phyloP scores from a whole-genome alignment of 2,329 filamentous ascomycete genomes.

The Curvularia verruculosa region DNA sequence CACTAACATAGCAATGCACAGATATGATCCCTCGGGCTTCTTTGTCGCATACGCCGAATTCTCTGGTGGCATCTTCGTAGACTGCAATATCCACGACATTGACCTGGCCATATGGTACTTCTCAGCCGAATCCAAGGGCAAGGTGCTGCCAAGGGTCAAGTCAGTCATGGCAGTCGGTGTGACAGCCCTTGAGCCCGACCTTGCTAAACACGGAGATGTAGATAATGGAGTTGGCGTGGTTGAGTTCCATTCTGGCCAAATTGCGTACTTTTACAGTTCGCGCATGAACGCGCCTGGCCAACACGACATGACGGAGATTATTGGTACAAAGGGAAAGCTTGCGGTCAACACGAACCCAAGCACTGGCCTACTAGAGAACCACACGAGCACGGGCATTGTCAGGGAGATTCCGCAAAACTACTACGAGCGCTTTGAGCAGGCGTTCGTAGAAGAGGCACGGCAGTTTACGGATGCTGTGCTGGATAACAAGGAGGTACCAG shows the following conservation, averaged over 20 bases:
- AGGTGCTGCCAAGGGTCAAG: conserved; percentile 51
- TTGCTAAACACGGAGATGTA: conserved; percentile 63
- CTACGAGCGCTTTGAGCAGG: conserved; percentile 66
- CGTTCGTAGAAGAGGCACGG: conserved; percentile 68
- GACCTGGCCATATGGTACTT: conserved; percentile 70
- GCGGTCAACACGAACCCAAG: conserved; percentile 65
- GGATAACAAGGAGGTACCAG: conserved; percentile 61
- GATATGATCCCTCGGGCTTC: conserved; percentile 66
- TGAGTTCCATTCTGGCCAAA: conserved; percentile 68
- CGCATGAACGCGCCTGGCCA: conserved; percentile 73
- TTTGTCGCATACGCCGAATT: conserved; percentile 71
- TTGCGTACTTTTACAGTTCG: conserved; percentile 68
- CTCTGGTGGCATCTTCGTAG: conserved; percentile 72
- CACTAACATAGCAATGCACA: neutral
- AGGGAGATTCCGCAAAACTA: conserved; percentile 67
- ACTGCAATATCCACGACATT: conserved; percentile 74
- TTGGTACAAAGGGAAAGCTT: conserved; percentile 69
- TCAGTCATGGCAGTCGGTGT: conserved; percentile 63
- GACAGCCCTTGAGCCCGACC: conserved; percentile 64
- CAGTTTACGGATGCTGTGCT: conserved; percentile 67
- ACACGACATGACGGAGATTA: conserved; percentile 70
- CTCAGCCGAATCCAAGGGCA: conserved; percentile 26
- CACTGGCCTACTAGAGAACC: conserved; percentile 61
- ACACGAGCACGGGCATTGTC: conserved; percentile 60
- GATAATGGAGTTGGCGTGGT: conserved; percentile 69